Conservation (phyloP, 306 rosid genomes). For the Cucumis melo region DNA sequence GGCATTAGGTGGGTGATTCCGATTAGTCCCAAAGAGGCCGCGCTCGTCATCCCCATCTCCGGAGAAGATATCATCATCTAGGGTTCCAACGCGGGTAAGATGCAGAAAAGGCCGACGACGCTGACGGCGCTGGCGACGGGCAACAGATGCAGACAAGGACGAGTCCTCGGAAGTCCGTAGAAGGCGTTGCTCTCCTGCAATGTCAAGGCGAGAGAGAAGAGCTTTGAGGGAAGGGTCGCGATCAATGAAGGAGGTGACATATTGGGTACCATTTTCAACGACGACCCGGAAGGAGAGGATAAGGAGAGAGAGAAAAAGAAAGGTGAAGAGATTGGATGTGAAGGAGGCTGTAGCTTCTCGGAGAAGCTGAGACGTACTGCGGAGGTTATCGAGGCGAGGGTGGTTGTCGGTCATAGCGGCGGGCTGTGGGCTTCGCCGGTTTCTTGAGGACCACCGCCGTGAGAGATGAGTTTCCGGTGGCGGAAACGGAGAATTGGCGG, state of each 20-base stretch:
- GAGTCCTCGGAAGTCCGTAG: constrained; percentile 13
- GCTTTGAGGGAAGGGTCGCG: constrained; percentile 16
- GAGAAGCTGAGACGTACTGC: constrained; percentile 10
- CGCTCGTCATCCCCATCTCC: constrained; percentile 73
- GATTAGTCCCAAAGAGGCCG: constrained; percentile 34
- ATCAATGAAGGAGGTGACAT: constrained; percentile 14
- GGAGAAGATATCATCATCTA: constrained; percentile 81
- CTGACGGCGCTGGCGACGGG: constrained; percentile 33
- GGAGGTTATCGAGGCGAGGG: constrained; percentile 7
- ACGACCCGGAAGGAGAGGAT: constrained; percentile 11
- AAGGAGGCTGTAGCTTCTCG: constrained; percentile 12
- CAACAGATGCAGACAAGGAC: constrained; percentile 2
- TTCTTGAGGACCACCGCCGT: not conserved
- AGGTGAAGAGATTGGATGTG: constrained; percentile 12
- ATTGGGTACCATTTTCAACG: constrained; percentile 14
- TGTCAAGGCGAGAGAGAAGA: constrained; percentile 15
- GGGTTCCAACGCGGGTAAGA: constrained; percentile 82
- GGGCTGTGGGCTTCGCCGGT: not conserved
- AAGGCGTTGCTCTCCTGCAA: constrained; percentile 9
- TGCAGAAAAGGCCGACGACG: constrained; percentile 58
- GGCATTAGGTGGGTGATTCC: constrained; percentile 29
- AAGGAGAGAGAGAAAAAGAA: constrained; percentile 13
- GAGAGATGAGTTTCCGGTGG: not conserved
- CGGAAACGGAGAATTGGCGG: not conserved
- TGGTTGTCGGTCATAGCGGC: constrained; percentile 8